Evolutionary conservation across 768 basidiomycete species (phyloP), one percentile per base, ranked within the genome.

Genomic region (Kwoniella sp.): DNA sequence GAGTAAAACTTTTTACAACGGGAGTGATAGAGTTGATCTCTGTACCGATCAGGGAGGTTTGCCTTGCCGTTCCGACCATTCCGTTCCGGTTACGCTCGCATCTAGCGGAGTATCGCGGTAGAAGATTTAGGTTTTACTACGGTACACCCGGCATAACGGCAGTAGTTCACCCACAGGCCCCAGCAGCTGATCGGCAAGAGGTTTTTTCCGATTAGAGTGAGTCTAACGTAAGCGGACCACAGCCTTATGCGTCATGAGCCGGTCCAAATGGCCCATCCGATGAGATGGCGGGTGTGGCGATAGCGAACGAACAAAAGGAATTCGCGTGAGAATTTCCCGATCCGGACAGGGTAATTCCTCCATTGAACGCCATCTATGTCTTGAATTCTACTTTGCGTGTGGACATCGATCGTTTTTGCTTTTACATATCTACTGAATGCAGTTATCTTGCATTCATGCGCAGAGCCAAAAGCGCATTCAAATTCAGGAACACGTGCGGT

Each of bases 171-270:
- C n/a, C n/a, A n/a, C n/a, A n/a, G n/a, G n/a, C n/a, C n/a, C n/a
- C 33, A 33, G 33, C 22, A 49, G 48, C 48, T 22, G 22, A 49
- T 26, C 48, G 48, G 13, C 48, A 26, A 49, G 10, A 19, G 40
- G 40, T 44, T 9, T 44, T 19, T 44, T 44, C 40, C 40, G 40
- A 44, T 33, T 30, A 22, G 22, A 54, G 10, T 1, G n/a, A 25
- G n/a, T 15, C 57, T 58, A 58, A 58, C 57, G 57, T 58, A 58
- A 58, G 36, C 3, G 7, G 8, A 30, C 27, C 30, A 58, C 57
- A 44, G 57, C 57, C 57, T 48, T 47, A 50, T 26, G 49, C 58
- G 58, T 52, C 58, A 51, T 60, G 58, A 58, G 50, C 49, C 58
- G 25, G 36, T 52, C 36, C 17, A 24, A 12, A 33, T 27, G 25